These are phyloP conservation scores for Cucurbita moschata DNA, from an alignment of 306 rosid species.

Conservation along the genomic window DNA sequence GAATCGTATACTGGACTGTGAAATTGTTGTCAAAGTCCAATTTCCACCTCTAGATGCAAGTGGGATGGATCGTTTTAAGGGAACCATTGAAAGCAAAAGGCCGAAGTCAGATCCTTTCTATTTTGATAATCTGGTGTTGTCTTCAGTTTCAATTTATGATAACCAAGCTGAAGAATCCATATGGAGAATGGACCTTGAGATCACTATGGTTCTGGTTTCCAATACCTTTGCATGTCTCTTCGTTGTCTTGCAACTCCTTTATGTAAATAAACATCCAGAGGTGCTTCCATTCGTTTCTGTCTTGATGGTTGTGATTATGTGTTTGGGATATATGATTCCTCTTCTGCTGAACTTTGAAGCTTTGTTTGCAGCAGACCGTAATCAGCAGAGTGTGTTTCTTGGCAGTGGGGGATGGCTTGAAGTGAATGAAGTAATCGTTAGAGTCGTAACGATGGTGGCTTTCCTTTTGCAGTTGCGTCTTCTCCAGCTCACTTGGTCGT, in stretches of 20 bases:
- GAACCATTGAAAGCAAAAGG: conserved; percentile 63
- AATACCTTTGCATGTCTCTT: conserved; percentile 66
- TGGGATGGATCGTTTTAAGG: conserved; percentile 30
- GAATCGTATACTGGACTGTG: conserved; percentile 56
- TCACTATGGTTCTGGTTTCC: conserved; percentile 57
- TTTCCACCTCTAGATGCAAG: conserved; percentile 49
- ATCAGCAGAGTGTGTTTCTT: conserved; percentile 35
- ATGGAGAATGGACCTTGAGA: conserved; percentile 79
- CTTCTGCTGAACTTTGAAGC: conserved; percentile 70
- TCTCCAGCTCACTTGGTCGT: conserved; percentile 65
- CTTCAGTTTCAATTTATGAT: conserved; percentile 35
- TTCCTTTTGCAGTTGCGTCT: conserved; percentile 67
- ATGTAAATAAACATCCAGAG: conserved; percentile 44
- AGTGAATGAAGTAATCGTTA: conserved; percentile 62
- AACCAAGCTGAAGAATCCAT: conserved; percentile 51
- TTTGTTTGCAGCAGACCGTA: conserved; percentile 34
- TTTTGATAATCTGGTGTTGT: conserved; percentile 44
- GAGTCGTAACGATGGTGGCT: conserved; percentile 68
- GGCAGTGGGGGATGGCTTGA: conserved; percentile 73
- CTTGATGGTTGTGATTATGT: conserved; percentile 50
- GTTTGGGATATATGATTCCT: conserved; percentile 71
- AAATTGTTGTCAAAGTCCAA: conserved; percentile 36
- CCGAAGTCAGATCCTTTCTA: conserved; percentile 39
- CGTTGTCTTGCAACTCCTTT: conserved; percentile 70
- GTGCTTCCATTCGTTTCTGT: conserved; percentile 55